Base-by-base conservation (phyloP, 164 flowering plant genomes). In the grape (Vitis vinifera) region DNA sequence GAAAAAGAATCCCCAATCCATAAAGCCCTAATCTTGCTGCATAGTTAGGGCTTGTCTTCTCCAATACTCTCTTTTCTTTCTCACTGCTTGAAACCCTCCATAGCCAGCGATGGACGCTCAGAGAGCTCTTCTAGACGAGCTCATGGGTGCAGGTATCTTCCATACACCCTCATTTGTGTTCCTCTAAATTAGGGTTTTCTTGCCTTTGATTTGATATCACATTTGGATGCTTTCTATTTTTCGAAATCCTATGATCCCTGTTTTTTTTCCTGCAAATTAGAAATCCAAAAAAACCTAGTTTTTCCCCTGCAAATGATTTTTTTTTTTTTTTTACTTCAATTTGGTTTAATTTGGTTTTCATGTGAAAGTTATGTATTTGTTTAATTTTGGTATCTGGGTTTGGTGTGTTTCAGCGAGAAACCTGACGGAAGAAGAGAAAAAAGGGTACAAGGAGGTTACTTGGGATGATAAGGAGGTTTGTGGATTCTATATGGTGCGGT, bases 401-500 rank as follows among this genome's bases (percentile, higher is more conserved):
- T 69, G 50, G 58, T 49, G 59, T 51, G 44, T 56, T 72, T 19
- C 37, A 96, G 99, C 92, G 71, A 92, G 99, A 23, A 89, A 96
- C 74, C 78, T 96, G 72, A 96, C 98, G 10, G 97, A 90, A 10
- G 98, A 96, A 71, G 97, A 96, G 91, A 90, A 73, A 69, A 96
- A 86, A 62, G 93, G 87, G 10, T 89, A 73, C 76, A 87, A 73
- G 70, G 99, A 93, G 76, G 64, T 95, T 11, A 77, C 77, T 11
- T 95, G 99, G 99, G 99, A 93, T 65, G 93, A 87, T 74, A 92
- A 87, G 79, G 99, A 96, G 67, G 99, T 91, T 67, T 95, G 99
- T 65, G 86, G 82, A 14, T 84, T 73, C 65, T 96, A 88, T 69
- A 96, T 96, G 99, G 90, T 93, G 73, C 86, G 98, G 4, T 93